Evolutionary conservation across 2,329 filamentous ascomycete genomes (phyloP).

Genomic region (Ophiognomonia clavigignenti-juglandacearum): DNA sequence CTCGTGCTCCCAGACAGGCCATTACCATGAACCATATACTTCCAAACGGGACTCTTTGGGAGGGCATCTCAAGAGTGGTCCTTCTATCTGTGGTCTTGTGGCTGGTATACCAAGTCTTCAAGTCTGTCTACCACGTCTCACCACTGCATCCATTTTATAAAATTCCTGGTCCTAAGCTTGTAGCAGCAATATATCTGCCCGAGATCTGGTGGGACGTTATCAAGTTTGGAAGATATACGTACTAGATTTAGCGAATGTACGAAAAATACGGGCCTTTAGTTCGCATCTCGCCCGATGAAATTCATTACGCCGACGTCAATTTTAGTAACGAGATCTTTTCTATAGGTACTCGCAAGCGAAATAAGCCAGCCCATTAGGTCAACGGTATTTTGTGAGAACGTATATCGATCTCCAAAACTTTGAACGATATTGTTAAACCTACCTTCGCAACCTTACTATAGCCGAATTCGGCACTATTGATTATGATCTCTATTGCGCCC

Average conservation of each 20-base stretch:
- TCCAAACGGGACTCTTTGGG: neutral
- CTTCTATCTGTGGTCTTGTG: neutral
- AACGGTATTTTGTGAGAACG: conserved; percentile 4
- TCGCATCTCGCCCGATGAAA: conserved; percentile 27
- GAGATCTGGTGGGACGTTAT: conserved; percentile 30
- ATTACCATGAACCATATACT: neutral
- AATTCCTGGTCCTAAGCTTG: conserved; percentile 29
- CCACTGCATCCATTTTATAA: conserved; percentile 10
- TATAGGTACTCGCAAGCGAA: conserved; percentile 9
- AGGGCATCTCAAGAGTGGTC: neutral
- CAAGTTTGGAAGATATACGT: conserved; percentile 23
- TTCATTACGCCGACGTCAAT: conserved; percentile 28
- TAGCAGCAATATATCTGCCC: conserved; percentile 25
- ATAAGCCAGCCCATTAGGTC: conserved; percentile 16
- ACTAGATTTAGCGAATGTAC: conserved; percentile 28
- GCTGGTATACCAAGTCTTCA: neutral
- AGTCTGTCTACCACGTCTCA: conserved; percentile 5
- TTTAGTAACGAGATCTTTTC: conserved; percentile 23
- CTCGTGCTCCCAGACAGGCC: neutral
- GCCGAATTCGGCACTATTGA: conserved; percentile 13
- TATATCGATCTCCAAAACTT: neutral
- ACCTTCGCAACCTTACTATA: neutral
- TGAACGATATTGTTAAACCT: too few relatives aligned
- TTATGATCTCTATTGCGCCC: conserved; percentile 18
- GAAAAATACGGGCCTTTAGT: conserved; percentile 30